Conservation (phyloP, 441 rosid species). For the Geranium incanum region DNA sequence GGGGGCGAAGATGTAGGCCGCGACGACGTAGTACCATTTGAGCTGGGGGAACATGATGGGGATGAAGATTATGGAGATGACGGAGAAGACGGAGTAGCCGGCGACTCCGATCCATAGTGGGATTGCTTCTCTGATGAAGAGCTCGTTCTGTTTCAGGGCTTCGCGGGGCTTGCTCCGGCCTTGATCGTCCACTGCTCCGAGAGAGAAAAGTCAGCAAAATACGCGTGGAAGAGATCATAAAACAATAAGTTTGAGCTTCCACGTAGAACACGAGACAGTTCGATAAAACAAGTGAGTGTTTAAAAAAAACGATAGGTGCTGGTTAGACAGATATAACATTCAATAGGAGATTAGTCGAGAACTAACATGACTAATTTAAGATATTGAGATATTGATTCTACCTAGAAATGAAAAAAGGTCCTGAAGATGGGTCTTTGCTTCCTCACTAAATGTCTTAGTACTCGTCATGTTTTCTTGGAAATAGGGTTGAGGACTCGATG, state of each 20-base stretch:
- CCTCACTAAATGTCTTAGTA: too few species aligned
- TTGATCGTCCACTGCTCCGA: conserved; percentile 27
- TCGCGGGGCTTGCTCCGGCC: conserved; percentile 22
- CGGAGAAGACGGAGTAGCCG: conserved; percentile 55
- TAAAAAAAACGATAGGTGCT: too few species aligned
- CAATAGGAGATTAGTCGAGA: too few species aligned
- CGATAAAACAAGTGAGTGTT: too few species aligned
- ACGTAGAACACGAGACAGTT: neutral
- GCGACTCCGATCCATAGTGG: conserved; percentile 67
- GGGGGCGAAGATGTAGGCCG: conserved; percentile 78
- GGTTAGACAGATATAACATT: too few species aligned
- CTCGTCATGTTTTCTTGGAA: too few species aligned
- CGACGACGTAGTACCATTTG: conserved; percentile 79
- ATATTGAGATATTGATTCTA: too few species aligned
- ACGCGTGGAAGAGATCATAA: neutral
- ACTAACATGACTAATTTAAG: too few species aligned
- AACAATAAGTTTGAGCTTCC: neutral
- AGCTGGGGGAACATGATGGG: conserved; percentile 83
- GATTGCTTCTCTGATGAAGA: conserved; percentile 64
- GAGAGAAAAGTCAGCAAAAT: neutral
- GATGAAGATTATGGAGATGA: conserved; percentile 54
- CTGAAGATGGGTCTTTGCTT: too few species aligned
- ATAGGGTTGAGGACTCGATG: too few species aligned
- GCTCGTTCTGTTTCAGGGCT: conserved; percentile 51
- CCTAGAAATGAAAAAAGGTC: too few species aligned